Conservation (phyloP, 371 early-diverging fungal genomes). For the Lichtheimia corymbifera region DNA sequence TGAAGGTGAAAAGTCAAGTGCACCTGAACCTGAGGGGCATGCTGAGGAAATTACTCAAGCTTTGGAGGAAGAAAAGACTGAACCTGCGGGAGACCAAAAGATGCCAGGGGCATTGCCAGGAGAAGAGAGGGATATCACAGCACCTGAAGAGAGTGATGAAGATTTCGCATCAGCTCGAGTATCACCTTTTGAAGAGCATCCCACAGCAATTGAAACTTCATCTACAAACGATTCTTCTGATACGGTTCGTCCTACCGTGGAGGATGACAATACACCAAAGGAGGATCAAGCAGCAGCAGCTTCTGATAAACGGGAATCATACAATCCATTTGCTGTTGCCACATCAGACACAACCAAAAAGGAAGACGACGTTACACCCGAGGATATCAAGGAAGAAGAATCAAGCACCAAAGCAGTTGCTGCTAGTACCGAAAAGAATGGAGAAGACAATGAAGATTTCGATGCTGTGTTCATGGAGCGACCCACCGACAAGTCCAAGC, state of each 20-base stretch:
- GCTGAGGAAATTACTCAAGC: too few species aligned
- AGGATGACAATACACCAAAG: neutral
- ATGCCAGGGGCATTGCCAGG: too few species aligned
- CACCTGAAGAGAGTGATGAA: neutral
- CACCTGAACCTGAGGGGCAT: too few species aligned
- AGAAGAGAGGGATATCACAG: neutral
- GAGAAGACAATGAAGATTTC: neutral
- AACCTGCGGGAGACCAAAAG: too few species aligned
- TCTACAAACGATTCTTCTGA: too few species aligned
- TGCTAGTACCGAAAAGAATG: neutral
- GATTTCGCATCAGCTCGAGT: neutral
- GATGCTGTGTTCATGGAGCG: slow-evolving; percentile 16
- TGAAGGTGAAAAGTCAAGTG: too few species aligned
- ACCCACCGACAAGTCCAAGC: slow-evolving; percentile 1
- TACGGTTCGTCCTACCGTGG: too few species aligned
- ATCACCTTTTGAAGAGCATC: neutral
- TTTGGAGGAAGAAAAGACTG: too few species aligned
- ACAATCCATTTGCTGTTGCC: neutral
- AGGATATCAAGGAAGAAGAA: neutral
- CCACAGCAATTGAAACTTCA: neutral
- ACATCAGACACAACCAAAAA: neutral
- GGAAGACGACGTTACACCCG: neutral
- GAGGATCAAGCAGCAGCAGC: neutral
- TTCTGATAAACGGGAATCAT: neutral
- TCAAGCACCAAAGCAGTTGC: neutral